phyloP scores from a whole-genome alignment of 352 stramenopile genomes.

The Phytophthora boehmeriae region DNA sequence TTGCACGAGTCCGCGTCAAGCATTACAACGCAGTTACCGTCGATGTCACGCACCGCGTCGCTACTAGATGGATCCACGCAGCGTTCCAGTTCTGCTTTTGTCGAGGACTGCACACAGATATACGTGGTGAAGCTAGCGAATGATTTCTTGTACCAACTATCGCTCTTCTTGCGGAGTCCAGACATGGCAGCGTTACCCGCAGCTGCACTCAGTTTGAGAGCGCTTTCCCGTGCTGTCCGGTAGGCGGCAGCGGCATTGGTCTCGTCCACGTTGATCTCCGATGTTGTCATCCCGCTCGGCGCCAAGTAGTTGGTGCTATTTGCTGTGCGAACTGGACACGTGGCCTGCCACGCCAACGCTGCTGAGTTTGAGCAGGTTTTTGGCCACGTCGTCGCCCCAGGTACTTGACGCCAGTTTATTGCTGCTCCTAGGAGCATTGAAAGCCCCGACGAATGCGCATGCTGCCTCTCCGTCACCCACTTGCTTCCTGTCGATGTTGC shows the following conservation, averaged over 20 bases:
- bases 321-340: slow-evolving; percentile 54
- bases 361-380: slow-evolving; percentile 60
- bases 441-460: slow-evolving; percentile 31
- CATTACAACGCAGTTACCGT: slow-evolving; percentile 61
- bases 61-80: slow-evolving; percentile 58
- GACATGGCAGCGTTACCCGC: slow-evolving; percentile 71
- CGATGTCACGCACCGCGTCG: slow-evolving; percentile 54
- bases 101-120: slow-evolving; percentile 65
- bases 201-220: slow-evolving; percentile 64
- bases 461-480: slow-evolving; percentile 11
- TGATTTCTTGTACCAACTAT: slow-evolving; percentile 71
- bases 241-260: slow-evolving; percentile 65
- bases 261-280: slow-evolving; percentile 70
- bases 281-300: slow-evolving; percentile 50
- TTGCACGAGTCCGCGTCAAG: slow-evolving; percentile 56
- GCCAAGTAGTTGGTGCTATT: slow-evolving; percentile 66
- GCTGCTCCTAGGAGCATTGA: slow-evolving; percentile 22
- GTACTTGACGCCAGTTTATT: slow-evolving; percentile 19
- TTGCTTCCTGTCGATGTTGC: slow-evolving; percentile 19
- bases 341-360: slow-evolving; percentile 58
- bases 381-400: slow-evolving; percentile 22
- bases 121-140: slow-evolving; percentile 73
- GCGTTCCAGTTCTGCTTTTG: slow-evolving; percentile 50
- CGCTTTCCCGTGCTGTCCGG: slow-evolving; percentile 66
- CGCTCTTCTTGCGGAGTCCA: slow-evolving; percentile 71